Evolutionary conservation across 176 grass and related monocot genomes (phyloP), one percentile per base, ranked within the genome.

Genomic region (Oryza australiensis): DNA sequence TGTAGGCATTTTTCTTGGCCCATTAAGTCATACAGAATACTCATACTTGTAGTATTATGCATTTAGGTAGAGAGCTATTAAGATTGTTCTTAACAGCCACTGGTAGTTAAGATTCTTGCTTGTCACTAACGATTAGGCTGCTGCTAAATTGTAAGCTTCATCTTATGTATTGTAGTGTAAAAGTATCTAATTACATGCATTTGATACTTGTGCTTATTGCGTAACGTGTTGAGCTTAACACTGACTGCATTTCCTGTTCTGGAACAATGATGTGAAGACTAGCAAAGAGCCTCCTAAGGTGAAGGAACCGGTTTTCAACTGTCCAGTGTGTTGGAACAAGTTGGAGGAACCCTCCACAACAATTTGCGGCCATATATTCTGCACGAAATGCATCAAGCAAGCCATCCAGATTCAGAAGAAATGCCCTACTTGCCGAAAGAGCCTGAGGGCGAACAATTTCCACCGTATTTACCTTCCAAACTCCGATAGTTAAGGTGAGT

Each of bases 341-440:
- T 68, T 99, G 83, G 79, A 86, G 7, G 87, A 92, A 42, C 84
- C 93, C 11, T 88, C 91, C 42, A 94, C 97, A 70, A 95, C 97
- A 13, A 90, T 84, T 70, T 99, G 97, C 59, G 93, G 97, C 20
- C 97, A 96, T 85, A 79, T 99, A 51, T 99, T 95, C 77, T 95
- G 97, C 75, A 13, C 80, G 1, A 72, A 34, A n/a, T 99, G 97
- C 83, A 99, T 96, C 22, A 95, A 88, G 64, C 32, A 88, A 43
- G 85, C 93, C 48, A 94, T 99, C 37, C 73, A 92, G 65, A 7
- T 77, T 79, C 93, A 99, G 51, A 99, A 99, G 89, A 99, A 87
- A 90, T 99, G 97, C 5, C 93, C 93, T 18, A 99, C 89, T 34
- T 99, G 93, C 80, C 82, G 93, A 70, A 92, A 64, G 89, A 80